phyloP scores from a whole-genome alignment of 768 basidiomycete species.

The Boletus vinaceobasis region DNA sequence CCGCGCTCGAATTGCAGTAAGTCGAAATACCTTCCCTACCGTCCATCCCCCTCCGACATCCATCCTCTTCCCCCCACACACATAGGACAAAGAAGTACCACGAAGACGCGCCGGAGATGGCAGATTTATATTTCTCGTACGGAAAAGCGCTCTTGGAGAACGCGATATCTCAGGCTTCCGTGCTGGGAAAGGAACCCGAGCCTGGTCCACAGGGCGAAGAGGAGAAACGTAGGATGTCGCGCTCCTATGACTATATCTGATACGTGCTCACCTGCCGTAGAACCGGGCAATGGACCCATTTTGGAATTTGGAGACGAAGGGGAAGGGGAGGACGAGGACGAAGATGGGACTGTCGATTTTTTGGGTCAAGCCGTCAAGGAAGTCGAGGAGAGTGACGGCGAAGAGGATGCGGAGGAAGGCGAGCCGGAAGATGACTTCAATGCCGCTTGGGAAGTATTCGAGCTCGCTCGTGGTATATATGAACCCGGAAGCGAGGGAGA shows the following conservation, averaged over 20 bases:
- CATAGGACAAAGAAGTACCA: constrained; percentile 67
- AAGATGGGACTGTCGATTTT: constrained; percentile 58
- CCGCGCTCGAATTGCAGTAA: constrained; percentile 79
- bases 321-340: constrained; percentile 60
- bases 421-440: constrained; percentile 98
- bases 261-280: constrained; percentile 24
- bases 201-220: constrained; percentile 42
- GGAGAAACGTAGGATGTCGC: constrained; percentile 32
- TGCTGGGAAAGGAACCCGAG: constrained; percentile 83
- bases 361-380: constrained; percentile 58
- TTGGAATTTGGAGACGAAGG: constrained; percentile 82
- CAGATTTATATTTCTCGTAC: constrained; percentile 86
- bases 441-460: constrained; percentile 96
- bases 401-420: constrained; percentile 59
- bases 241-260: background rate
- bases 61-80: background rate
- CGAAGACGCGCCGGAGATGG: constrained; percentile 79
- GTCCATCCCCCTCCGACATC: constrained; percentile 8
- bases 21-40: constrained; percentile 33
- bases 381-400: constrained; percentile 49
- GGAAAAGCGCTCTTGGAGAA: constrained; percentile 93
- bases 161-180: constrained; percentile 79
- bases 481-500: constrained; percentile 59
- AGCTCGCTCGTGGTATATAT: constrained; percentile 86
- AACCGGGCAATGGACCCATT: constrained; percentile 50